These are phyloP conservation scores for Rachicladosporium sp. DNA, from an alignment of 2,329 filamentous ascomycete genomes.

Conservation along the genomic window DNA sequence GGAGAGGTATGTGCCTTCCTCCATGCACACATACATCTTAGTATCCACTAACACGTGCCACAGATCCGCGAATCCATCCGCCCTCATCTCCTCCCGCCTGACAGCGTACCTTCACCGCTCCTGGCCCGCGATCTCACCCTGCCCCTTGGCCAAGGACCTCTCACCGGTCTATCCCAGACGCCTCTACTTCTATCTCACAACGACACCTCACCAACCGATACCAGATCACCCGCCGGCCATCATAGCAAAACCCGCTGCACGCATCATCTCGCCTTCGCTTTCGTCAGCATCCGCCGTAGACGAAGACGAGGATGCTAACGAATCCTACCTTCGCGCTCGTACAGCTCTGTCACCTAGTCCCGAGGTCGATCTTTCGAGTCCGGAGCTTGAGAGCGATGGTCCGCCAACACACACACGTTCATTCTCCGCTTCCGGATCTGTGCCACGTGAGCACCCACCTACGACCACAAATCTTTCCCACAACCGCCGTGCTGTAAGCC, in stretches of 20 bases:
- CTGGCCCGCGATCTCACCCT: conserved; percentile 64
- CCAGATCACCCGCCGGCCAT: conserved; percentile 41
- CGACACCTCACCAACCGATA: conserved; percentile 69
- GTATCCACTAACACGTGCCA: conserved; percentile 18
- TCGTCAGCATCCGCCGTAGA: conserved; percentile 64
- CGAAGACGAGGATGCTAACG: conserved; percentile 43
- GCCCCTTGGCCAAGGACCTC: conserved; percentile 84
- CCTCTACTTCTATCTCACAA: conserved; percentile 93
- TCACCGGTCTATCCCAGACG: conserved; percentile 86
- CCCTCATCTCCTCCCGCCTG: conserved; percentile 86
- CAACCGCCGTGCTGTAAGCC: conserved; percentile 63
- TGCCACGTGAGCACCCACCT: conserved; percentile 27
- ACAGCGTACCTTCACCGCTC: conserved; percentile 80
- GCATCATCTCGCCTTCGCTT: conserved; percentile 72
- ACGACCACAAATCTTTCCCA: conserved; percentile 36
- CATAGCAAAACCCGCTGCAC: conserved; percentile 26
- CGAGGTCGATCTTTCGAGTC: conserved; percentile 80
- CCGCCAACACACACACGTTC: conserved; percentile 49
- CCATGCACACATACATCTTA: conserved; percentile 8
- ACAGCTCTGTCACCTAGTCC: conserved; percentile 74
- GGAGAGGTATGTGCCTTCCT: conserved; percentile 61
- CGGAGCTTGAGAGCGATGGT: conserved; percentile 67
- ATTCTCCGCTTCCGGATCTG: conserved; percentile 40
- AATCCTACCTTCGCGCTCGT: conserved; percentile 45
- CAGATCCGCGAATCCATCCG: conserved; percentile 90